Evolutionary conservation across 768 basidiomycete species (phyloP), one percentile per base, ranked within the genome.

Genomic region (Auricularia cornea): DNA sequence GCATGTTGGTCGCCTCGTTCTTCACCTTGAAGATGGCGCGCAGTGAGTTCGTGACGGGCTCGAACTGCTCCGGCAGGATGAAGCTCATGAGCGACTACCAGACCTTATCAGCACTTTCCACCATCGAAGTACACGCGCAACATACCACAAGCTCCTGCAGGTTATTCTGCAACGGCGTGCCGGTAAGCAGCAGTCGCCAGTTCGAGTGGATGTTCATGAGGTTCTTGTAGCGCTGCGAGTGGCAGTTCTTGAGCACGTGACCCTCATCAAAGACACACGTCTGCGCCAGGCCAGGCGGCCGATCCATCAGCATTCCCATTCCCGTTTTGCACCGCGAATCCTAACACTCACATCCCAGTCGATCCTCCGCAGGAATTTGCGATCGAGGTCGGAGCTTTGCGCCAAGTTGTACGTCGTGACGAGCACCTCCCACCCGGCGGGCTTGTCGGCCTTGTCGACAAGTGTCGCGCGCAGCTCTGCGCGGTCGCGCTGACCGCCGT

Each of bases 1-100:
- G 86, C 28, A 98, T 74, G 30, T 91, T 89, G 59, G 90, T 84
- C 64, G 90, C 90, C 69, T 95, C 92, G n/a, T 93, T 92, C 66
- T 92, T 93, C 40, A 92, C 92, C 74, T 97, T 98, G 84, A 99
- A 99, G 67, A 99, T 96, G 6, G 94, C 89, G 16, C 94, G 86
- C 20, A 99, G 79, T 4, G 88, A 85, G 30, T 85, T 86, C 70
- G 94, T 79, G 20, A 80, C 79, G 5, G 90, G 83, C 40, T 83
- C 85, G 72, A 99, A 96, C 70, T 92, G 86, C 59, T 92, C 84
- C 10, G 96, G 94, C 51, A 98, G 81, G 71, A 98, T 98, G 78
- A 99, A 99, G 74, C 97, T 97, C 80, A 99, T 88, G 69, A 99
- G 78, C 5, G 97, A 98, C 95, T 98, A 70, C n/a, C 8, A 23